These are phyloP conservation scores for Geopyxis carbonaria DNA, from an alignment of 495 filamentous ascomycete genomes.

Conservation along the genomic window DNA sequence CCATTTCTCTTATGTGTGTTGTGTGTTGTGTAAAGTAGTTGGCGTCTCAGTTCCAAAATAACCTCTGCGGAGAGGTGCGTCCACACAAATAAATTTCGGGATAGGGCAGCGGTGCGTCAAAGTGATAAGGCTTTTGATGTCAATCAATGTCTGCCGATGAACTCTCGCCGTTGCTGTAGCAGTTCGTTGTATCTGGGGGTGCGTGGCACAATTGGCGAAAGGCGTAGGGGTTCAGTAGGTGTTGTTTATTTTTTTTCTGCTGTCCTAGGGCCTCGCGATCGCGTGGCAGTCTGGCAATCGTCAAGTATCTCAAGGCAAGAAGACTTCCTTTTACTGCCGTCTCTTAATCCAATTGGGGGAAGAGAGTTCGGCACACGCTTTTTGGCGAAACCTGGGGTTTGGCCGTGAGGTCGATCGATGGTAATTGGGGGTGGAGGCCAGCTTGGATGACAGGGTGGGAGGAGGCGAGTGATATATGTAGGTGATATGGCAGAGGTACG, in stretches of 20 bases:
- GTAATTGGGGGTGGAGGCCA: too few relatives aligned
- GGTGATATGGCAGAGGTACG: too few relatives aligned
- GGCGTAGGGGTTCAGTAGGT: too few relatives aligned
- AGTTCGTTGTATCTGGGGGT: constrained; percentile 15
- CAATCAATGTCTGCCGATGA: constrained; percentile 10
- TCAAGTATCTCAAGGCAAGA: too few relatives aligned
- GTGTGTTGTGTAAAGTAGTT: background rate
- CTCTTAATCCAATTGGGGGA: too few relatives aligned
- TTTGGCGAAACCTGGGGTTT: too few relatives aligned
- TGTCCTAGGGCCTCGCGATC: too few relatives aligned
- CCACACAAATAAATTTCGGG: constrained; percentile 12
- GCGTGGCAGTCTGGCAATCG: constrained; percentile 21
- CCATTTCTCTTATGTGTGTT: constrained; percentile 1
- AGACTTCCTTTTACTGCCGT: too few relatives aligned
- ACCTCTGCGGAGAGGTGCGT: constrained; percentile 13
- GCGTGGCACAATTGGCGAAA: constrained; percentile 22
- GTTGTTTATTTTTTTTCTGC: constrained; percentile 11
- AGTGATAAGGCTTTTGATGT: constrained; percentile 12
- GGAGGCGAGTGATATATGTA: too few relatives aligned
- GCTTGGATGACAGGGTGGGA: too few relatives aligned
- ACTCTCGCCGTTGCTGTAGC: constrained; percentile 7
- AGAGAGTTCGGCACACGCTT: too few relatives aligned
- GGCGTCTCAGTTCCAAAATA: constrained; percentile 7
- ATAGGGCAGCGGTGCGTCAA: background rate
- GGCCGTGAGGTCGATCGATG: too few relatives aligned